A percentile compares a stretch with the other conserved stretches of the same genome.
Conservation (phyloP, 1,139 yeast species). For the Arxiozyma bovina region DNA sequence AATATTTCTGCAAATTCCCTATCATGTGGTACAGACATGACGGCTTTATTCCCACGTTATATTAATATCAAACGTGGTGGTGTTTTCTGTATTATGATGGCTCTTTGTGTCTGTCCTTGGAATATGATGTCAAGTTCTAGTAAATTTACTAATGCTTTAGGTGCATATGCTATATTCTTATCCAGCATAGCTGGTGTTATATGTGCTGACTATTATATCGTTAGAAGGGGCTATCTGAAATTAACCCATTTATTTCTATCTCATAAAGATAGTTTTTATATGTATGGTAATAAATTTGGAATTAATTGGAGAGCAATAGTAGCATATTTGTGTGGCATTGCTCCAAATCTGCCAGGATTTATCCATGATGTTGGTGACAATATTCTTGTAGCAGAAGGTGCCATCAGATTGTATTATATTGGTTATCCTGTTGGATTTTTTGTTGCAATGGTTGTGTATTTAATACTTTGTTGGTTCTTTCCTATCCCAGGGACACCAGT, state of each 20-base stretch:
- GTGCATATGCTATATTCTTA: constrained; percentile 80
- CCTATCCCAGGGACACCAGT: constrained; percentile 57
- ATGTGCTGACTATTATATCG: constrained; percentile 64
- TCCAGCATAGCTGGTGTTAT: constrained; percentile 83
- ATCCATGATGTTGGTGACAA: constrained; percentile 39
- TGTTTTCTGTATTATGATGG: constrained; percentile 68
- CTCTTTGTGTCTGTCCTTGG: constrained; percentile 83
- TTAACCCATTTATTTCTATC: constrained; percentile 54
- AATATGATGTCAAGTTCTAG: constrained; percentile 64
- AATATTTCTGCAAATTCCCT: constrained; percentile 84
- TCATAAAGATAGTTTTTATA: constrained; percentile 41
- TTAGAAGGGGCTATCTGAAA: constrained; percentile 63
- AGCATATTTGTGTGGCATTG: constrained; percentile 65
- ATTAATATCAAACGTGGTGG: constrained; percentile 79
- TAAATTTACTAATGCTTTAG: constrained; percentile 72
- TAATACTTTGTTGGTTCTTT: constrained; percentile 40
- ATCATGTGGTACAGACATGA: constrained; percentile 84
- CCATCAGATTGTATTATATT: constrained; percentile 59
- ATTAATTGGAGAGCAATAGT: constrained; percentile 73
- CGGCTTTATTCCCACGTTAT: constrained; percentile 72
- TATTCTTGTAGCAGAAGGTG: constrained; percentile 62
- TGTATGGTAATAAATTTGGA: constrained; percentile 51
- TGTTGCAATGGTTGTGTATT: constrained; percentile 45
- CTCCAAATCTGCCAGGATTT: constrained; percentile 81
- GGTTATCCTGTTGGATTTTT: constrained; percentile 70